A percentile compares a stretch with the other conserved stretches of the same genome.
Evolutionary conservation across 2,329 filamentous ascomycete genomes (phyloP).

Genomic region (Cladosporium sp.): DNA sequence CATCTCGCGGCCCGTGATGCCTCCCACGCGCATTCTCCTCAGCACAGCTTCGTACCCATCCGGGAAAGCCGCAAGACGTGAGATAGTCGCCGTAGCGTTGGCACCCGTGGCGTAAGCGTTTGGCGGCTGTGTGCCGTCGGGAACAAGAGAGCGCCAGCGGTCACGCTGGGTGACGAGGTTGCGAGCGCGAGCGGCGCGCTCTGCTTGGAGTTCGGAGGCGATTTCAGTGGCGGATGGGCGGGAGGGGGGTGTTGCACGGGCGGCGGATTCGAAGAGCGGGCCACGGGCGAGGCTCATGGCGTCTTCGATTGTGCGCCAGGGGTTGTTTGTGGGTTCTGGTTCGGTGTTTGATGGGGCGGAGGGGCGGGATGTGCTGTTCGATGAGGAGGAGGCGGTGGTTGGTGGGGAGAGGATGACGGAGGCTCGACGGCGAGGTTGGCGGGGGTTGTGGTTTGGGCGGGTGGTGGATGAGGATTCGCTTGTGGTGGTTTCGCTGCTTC

Average conservation of each 20-base stretch:
- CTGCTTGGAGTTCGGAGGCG: slow-evolving; percentile 20
- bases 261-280: slow-evolving; percentile 35
- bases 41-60: slow-evolving; percentile 30
- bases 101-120: slow-evolving; percentile 19
- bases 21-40: slow-evolving; percentile 22
- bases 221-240: slow-evolving; percentile 19
- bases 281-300: slow-evolving; percentile 43
- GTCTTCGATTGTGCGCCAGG: slow-evolving; percentile 51
- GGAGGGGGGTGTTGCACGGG: slow-evolving; percentile 8
- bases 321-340: slow-evolving; percentile 37
- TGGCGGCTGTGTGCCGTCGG: slow-evolving; percentile 13
- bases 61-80: slow-evolving; percentile 22
- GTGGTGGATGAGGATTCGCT: slow-evolving; percentile 17
- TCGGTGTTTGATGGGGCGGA: slow-evolving; percentile 27
- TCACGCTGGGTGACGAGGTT: slow-evolving; percentile 27
- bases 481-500: not conserved
- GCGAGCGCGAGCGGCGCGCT: slow-evolving; percentile 22
- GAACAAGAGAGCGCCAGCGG: slow-evolving; percentile 25
- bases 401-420: slow-evolving; percentile 41
- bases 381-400: slow-evolving; percentile 17
- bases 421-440: slow-evolving; percentile 41
- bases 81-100: slow-evolving; percentile 9
- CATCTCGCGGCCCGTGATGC: slow-evolving; percentile 25
- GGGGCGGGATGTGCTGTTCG: slow-evolving; percentile 1
- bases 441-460: slow-evolving; percentile 25